phyloP scores from a whole-genome alignment of 2,329 filamentous ascomycete genomes.

The Stylonectria norvegica region DNA sequence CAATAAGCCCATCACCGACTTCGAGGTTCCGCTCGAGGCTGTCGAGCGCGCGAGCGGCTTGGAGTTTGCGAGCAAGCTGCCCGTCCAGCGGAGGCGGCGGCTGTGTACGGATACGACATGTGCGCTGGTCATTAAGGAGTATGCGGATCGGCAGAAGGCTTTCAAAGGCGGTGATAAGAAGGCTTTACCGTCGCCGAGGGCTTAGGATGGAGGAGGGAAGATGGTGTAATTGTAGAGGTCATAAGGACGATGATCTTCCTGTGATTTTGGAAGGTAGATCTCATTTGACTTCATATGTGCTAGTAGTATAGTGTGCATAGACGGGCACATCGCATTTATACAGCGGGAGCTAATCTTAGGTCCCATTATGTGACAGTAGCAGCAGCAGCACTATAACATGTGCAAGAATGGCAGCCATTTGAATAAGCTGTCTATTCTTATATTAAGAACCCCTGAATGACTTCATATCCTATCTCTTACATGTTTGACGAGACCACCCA shows the following conservation, averaged over 20 bases:
- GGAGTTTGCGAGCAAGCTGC: constrained; percentile 82
- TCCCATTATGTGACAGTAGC: not conserved
- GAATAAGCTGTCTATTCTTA: too few species aligned
- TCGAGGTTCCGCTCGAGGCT: constrained; percentile 90
- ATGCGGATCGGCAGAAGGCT: constrained; percentile 57
- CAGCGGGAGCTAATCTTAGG: not conserved
- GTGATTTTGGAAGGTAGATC: not conserved
- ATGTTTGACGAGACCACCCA: too few species aligned
- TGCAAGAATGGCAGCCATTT: constrained; percentile 1
- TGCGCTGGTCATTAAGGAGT: constrained; percentile 80
- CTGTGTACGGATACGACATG: constrained; percentile 87
- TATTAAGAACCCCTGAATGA: constrained; percentile 1
- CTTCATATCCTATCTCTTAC: constrained; percentile 1
- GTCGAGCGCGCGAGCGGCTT: constrained; percentile 89
- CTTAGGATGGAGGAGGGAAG: not conserved
- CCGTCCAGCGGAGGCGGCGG: constrained; percentile 67
- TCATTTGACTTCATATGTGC: constrained; percentile 1
- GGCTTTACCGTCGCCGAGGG: too few species aligned
- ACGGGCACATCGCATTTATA: too few species aligned
- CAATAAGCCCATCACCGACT: constrained; percentile 80
- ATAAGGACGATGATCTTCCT: too few species aligned
- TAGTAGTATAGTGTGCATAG: too few species aligned
- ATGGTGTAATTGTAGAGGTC: constrained; percentile 4
- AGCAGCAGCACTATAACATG: constrained; percentile 3
- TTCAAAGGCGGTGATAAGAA: too few species aligned